phyloP scores from a whole-genome alignment of 371 early-diverging fungal genomes.

The Mucor plumbeus region DNA sequence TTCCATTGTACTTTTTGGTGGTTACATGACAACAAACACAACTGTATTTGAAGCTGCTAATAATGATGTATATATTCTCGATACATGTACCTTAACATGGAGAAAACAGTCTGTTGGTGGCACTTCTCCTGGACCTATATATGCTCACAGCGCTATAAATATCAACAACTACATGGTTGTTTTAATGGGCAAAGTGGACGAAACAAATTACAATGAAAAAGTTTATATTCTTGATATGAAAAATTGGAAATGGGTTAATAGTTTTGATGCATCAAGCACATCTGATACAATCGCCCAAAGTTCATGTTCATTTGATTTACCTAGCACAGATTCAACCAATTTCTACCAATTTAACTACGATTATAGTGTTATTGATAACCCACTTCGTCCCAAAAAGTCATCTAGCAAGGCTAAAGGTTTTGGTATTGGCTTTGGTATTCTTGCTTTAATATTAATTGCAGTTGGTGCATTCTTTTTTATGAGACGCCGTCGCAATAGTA shows the following conservation, averaged over 20 bases:
- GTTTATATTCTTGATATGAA: conserved; percentile 45
- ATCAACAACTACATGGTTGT: conserved; percentile 49
- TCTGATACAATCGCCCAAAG: conserved; percentile 6
- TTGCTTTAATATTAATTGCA: conserved; percentile 18
- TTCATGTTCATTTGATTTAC: conserved; percentile 33
- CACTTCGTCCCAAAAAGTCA: not conserved
- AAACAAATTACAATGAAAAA: conserved; percentile 27
- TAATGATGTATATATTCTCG: conserved; percentile 41
- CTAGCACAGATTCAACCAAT: conserved; percentile 11
- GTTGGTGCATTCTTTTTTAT: conserved; percentile 24
- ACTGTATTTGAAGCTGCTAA: conserved; percentile 1
- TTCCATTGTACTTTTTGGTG: conserved; percentile 50
- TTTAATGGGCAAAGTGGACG: conserved; percentile 32
- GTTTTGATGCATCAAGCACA: not conserved
- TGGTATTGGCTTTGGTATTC: conserved; percentile 36
- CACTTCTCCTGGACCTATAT: conserved; percentile 35
- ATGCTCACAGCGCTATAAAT: conserved; percentile 41
- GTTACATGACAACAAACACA: conserved; percentile 15
- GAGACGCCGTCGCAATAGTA: conserved; percentile 22
- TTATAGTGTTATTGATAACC: conserved; percentile 23
- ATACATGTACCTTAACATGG: conserved; percentile 51
- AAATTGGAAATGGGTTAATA: conserved; percentile 46
- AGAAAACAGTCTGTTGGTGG: conserved; percentile 32
- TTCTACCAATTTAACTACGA: conserved; percentile 24
- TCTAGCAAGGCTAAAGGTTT: conserved; percentile 32